Base-by-base conservation (phyloP, 2,329 filamentous ascomycete species). In the Elsinoe arachidis region DNA sequence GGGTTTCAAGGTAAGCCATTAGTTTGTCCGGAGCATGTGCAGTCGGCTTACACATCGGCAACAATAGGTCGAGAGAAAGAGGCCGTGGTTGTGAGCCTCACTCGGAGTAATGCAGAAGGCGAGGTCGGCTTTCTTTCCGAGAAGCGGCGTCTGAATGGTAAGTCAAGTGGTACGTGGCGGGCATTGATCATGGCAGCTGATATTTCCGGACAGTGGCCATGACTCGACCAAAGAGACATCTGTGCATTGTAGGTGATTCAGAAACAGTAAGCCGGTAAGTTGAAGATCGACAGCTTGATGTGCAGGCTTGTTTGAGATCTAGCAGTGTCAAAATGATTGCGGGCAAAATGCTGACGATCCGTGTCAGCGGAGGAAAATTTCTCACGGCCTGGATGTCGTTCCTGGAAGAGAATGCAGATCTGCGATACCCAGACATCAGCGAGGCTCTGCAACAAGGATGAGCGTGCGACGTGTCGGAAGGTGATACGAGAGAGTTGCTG, bases 61-160 rank as follows among this genome's bases (percentile, higher is more conserved):
- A 41, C 17, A 38, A 9, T 26, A 56, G 54, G 54, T 10, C 83
- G 93, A 15, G 93, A 99, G 72, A 99, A 99, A 72, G 93, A 99
- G 71, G 93, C 89, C 2, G 86, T 99, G 14, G 81, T 99, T 38
- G 85, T 99, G 54, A 95, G 87, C 70, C 80, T 97, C n/a, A 93
- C 99, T 58, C 81, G 93, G 63, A 96, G 91, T 72, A 99, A 99
- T 69, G 63, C 83, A 5, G 82, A 90, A 51, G 83, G 85, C 53
- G 90, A 97, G 69, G 91, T 97, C 12, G 93, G 93, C 9, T 99
- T 99, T 67, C 74, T 99, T 37, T 89, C 84, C 12, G 93, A 99
- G 74, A 95, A 91, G 78, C 81, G 93, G 62, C 81, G 93, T 61
- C 75, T 99, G 62, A 99, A 99, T 69, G 92, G 90, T 95, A 78